Conservation (phyloP, 2,329 filamentous ascomycete genomes). For the Colletotrichum sp. region DNA sequence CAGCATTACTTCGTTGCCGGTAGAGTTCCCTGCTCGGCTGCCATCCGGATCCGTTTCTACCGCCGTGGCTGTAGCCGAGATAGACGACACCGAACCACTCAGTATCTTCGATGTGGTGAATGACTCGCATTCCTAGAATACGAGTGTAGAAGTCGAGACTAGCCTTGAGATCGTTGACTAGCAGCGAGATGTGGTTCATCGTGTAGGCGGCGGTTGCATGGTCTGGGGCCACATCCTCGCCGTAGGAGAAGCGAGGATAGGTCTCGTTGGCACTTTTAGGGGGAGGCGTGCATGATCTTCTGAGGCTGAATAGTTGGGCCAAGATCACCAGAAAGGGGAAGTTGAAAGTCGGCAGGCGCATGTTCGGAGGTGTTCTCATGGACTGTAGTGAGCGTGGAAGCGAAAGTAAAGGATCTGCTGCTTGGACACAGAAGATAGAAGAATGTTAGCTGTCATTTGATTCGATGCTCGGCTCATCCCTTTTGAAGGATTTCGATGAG, state of each 20-base stretch:
- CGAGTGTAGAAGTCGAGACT: slow-evolving; percentile 37
- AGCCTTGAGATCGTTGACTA: slow-evolving; percentile 30
- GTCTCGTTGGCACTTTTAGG: neutral
- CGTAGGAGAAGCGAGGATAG: neutral
- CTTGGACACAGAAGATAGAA: accelerated
- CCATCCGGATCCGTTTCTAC: slow-evolving; percentile 38
- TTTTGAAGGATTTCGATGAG: neutral
- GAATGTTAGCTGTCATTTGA: neutral
- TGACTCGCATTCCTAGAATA: slow-evolving; percentile 36
- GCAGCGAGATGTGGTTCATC: slow-evolving; percentile 37
- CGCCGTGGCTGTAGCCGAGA: slow-evolving; percentile 37
- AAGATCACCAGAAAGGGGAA: neutral
- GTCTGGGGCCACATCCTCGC: neutral
- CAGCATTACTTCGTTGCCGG: slow-evolving; percentile 35
- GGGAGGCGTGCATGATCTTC: neutral
- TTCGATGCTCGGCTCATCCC: accelerated
- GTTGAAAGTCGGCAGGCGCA: neutral
- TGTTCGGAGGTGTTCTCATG: accelerated
- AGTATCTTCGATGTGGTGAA: slow-evolving; percentile 34
- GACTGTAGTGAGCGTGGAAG: accelerated
- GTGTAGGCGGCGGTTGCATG: slow-evolving; percentile 34
- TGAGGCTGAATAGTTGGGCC: neutral
- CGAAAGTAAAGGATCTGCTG: accelerated
- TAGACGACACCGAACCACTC: slow-evolving; percentile 34
- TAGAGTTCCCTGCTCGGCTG: slow-evolving; percentile 33